Conservation (phyloP, 768 basidiomycete genomes). For the Hygrocybe coccinea region DNA sequence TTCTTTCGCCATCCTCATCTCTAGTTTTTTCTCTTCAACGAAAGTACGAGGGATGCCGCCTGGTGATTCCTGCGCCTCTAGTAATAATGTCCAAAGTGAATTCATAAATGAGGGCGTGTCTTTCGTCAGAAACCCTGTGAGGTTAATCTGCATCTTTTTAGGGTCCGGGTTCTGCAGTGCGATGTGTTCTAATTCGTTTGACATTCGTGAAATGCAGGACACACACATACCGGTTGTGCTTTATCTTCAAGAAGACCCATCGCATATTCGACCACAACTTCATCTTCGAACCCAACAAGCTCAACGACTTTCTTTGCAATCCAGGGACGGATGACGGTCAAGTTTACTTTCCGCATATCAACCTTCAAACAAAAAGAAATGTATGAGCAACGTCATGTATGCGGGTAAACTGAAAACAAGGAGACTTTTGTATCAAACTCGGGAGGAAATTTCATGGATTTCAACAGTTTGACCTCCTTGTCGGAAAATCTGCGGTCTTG, state of each 20-base stretch:
- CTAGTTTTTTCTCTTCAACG: slow-evolving; percentile 88
- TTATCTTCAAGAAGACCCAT: slow-evolving; percentile 90
- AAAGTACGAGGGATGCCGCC: slow-evolving; percentile 88
- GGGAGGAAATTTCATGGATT: slow-evolving; percentile 83
- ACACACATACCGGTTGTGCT: slow-evolving; percentile 64
- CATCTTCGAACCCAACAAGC: slow-evolving; percentile 91
- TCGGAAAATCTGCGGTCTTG: slow-evolving; percentile 92
- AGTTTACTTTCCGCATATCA: slow-evolving; percentile 92
- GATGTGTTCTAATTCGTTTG: too few relatives aligned
- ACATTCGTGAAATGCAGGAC: not conserved
- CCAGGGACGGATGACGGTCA: slow-evolving; percentile 91
- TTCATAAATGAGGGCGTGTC: slow-evolving; percentile 85
- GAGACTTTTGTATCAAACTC: slow-evolving; percentile 82
- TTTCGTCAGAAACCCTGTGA: slow-evolving; percentile 88
- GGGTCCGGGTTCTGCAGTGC: slow-evolving; percentile 74
- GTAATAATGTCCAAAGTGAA: slow-evolving; percentile 82
- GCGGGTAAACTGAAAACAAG: not conserved
- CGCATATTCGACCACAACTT: slow-evolving; percentile 94
- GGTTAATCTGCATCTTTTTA: slow-evolving; percentile 90
- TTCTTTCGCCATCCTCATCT: slow-evolving; percentile 69
- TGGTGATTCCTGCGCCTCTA: slow-evolving; percentile 86
- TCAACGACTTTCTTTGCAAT: slow-evolving; percentile 89
- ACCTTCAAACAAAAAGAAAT: slow-evolving; percentile 45
- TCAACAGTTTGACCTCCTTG: slow-evolving; percentile 88
- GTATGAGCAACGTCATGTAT: not conserved